Evolutionary conservation across 2,329 filamentous ascomycete species (phyloP).

Genomic region (Plectosphaerella cucumerina): DNA sequence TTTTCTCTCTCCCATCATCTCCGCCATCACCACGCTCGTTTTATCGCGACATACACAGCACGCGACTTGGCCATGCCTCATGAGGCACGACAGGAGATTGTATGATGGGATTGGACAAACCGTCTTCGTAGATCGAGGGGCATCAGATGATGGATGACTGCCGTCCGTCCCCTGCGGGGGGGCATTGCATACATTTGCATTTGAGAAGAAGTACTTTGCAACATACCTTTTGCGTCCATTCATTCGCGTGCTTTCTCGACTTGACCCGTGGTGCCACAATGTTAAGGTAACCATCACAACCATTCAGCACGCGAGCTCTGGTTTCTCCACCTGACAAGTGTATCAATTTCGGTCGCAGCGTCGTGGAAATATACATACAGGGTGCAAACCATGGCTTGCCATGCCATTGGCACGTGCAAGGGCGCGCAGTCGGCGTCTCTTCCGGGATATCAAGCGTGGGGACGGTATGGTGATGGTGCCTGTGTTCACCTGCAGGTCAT

Average conservation of each 20-base stretch:
- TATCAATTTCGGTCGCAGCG: neutral
- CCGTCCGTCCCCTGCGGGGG: slow-evolving; percentile 36
- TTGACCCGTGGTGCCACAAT: neutral
- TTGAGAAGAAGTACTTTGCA: too few species aligned
- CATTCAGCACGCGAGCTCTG: too few species aligned
- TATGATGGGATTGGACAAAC: slow-evolving; percentile 1
- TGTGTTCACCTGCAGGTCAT: slow-evolving; percentile 1
- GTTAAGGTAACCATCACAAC: too few species aligned
- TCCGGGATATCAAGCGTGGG: too few species aligned
- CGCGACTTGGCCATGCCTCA: neutral
- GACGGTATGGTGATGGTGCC: neutral
- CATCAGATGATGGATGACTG: slow-evolving; percentile 61
- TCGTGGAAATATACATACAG: neutral
- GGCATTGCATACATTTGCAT: too few species aligned
- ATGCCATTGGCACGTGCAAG: too few species aligned
- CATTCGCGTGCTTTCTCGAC: neutral
- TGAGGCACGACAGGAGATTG: neutral
- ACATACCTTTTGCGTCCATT: neutral
- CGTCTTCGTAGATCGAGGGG: slow-evolving; percentile 47
- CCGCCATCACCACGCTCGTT: neutral
- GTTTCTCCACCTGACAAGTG: neutral
- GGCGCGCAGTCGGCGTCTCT: too few species aligned
- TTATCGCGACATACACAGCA: neutral
- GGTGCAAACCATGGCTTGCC: neutral
- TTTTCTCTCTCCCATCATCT: neutral